Conservation (phyloP, 148 eudicot species). For the Amaranthus hypochondriacus region DNA sequence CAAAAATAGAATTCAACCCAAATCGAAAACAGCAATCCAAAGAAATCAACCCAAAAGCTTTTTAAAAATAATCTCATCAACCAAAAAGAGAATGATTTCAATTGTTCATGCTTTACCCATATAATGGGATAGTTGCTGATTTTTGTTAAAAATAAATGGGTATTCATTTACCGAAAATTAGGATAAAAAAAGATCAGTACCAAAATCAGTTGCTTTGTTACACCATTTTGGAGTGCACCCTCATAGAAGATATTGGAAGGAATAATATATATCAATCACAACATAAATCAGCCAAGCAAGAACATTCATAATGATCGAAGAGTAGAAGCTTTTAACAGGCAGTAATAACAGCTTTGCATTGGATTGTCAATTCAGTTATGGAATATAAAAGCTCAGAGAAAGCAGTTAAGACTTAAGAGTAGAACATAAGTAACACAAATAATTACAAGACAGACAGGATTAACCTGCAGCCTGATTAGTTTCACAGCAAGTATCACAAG, state of each 20-base stretch:
- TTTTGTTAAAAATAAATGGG: no score
- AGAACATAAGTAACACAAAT: neutral
- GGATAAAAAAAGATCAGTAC: no score
- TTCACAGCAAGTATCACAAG: slow-evolving; percentile 94
- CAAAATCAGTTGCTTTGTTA: slow-evolving; percentile 35
- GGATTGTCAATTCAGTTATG: neutral
- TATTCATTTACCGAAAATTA: no score
- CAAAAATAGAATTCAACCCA: no score
- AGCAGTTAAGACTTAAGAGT: neutral
- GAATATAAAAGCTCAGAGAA: neutral
- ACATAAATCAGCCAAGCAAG: neutral
- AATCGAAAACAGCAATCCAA: no score
- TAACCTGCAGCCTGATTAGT: slow-evolving; percentile 92
- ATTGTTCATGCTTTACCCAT: no score
- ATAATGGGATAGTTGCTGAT: no score
- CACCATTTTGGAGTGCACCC: slow-evolving; percentile 99
- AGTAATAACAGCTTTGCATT: neutral
- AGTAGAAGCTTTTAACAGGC: neutral
- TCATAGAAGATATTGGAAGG: slow-evolving; percentile 98
- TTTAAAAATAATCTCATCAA: no score
- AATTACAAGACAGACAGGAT: neutral
- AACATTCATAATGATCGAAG: neutral
- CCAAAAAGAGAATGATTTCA: no score
- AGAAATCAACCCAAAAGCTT: no score
- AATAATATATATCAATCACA: slow-evolving; percentile 7